Evolutionary conservation across 208 protist species (phyloP).

Genomic region (Paratrypanosoma confusum): DNA sequence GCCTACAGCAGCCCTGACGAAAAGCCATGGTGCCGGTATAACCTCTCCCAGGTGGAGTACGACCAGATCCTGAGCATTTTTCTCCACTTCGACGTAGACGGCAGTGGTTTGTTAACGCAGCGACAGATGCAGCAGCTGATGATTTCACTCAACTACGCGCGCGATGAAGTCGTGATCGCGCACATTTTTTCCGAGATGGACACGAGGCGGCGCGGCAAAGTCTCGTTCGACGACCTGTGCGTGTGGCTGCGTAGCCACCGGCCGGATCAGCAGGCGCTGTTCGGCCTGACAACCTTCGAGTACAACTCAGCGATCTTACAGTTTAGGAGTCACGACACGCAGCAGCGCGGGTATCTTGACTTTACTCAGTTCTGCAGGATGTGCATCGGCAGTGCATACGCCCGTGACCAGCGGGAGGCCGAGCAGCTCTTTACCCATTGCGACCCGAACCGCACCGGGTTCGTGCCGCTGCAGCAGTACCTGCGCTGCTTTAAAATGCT

Average conservation of each 20-base stretch:
- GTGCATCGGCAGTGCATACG: conserved; percentile 20
- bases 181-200: conserved; percentile 20
- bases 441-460: conserved; percentile 11
- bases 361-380: conserved; percentile 15
- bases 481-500: conserved; percentile 13
- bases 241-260: conserved; percentile 12
- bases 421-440: conserved; percentile 22
- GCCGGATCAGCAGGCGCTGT: conserved; percentile 18
- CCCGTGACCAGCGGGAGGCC: conserved; percentile 14
- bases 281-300: conserved; percentile 18
- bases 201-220: conserved; percentile 14
- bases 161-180: conserved; percentile 6
- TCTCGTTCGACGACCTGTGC: conserved; percentile 31
- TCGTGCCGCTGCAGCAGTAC: conserved; percentile 21
- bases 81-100: conserved; percentile 15
- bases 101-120: conserved; percentile 8
- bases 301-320: conserved; percentile 31
- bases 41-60: conserved; percentile 27
- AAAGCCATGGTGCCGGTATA: conserved; percentile 17
- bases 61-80: conserved; percentile 42
- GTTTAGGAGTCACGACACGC: conserved; percentile 15
- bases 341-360: conserved; percentile 8
- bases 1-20: too few relatives aligned
- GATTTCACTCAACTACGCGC: conserved; percentile 20
- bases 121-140: conserved; percentile 8